These are phyloP conservation scores for Schizonepeta tenuifolia DNA, from an alignment of 257 asterid species.

Conservation along the genomic window DNA sequence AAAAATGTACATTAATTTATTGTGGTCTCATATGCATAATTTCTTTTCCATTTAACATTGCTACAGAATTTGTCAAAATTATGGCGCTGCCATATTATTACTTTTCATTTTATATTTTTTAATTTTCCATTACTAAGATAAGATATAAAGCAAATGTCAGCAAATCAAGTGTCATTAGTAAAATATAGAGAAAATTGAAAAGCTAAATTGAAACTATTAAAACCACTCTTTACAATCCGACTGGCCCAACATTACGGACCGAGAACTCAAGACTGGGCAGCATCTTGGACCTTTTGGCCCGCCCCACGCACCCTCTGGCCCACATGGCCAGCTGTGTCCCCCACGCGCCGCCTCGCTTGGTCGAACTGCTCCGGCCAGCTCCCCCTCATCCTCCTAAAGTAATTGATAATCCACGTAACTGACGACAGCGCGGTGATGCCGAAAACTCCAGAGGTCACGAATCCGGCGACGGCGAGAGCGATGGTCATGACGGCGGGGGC, in stretches of 20 bases:
- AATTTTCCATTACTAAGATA: too few species aligned
- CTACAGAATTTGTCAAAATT: too few species aligned
- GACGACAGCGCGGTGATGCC: conserved; percentile 82
- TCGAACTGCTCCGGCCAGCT: conserved; percentile 50
- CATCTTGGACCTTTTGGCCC: conserved; percentile 53
- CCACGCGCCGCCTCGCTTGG: conserved; percentile 51
- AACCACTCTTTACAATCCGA: not conserved
- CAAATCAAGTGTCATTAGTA: not conserved
- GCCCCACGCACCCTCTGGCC: conserved; percentile 45
- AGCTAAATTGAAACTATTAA: not conserved
- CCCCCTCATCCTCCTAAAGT: conserved; percentile 47
- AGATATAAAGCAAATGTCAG: not conserved
- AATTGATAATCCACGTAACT: conserved; percentile 60
- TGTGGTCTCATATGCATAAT: too few species aligned
- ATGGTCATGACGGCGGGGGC: conserved; percentile 63
- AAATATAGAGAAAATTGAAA: not conserved
- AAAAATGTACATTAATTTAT: too few species aligned
- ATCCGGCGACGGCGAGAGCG: conserved; percentile 54
- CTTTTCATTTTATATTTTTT: too few species aligned
- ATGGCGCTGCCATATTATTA: too few species aligned
- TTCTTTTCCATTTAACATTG: too few species aligned
- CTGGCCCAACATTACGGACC: not conserved
- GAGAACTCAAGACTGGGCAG: conserved; percentile 25
- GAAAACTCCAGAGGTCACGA: conserved; percentile 69
- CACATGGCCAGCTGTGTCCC: conserved; percentile 45